These are phyloP conservation scores for Beta vulgaris DNA, from an alignment of 148 eudicot genomes.

Conservation along the genomic window DNA sequence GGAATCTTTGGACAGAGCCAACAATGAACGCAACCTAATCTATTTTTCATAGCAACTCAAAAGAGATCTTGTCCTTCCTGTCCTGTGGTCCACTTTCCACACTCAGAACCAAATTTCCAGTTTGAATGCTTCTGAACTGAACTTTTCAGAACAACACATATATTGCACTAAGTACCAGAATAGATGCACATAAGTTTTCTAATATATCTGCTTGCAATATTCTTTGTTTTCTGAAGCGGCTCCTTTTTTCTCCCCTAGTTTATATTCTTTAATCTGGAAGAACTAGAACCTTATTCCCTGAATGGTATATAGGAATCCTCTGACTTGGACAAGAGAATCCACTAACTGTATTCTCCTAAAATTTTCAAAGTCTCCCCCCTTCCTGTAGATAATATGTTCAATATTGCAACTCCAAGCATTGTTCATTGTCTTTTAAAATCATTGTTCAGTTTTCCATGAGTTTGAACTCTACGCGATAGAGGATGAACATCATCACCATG, in stretches of 20 bases:
- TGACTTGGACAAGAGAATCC: constrained; percentile 59
- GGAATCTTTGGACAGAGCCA: constrained; percentile 66
- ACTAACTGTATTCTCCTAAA: constrained; percentile 42
- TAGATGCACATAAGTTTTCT: constrained; percentile 46
- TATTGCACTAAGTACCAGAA: constrained; percentile 63
- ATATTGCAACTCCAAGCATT: constrained; percentile 20
- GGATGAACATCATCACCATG: constrained; percentile 18
- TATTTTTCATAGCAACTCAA: constrained; percentile 40
- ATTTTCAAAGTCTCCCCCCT: constrained; percentile 36
- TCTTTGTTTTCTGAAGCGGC: constrained; percentile 27
- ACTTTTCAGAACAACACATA: constrained; percentile 43
- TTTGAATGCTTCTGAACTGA: constrained; percentile 40
- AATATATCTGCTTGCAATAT: constrained; percentile 32
- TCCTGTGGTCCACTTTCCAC: constrained; percentile 34
- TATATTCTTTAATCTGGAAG: constrained; percentile 41
- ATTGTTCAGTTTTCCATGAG: constrained; percentile 20
- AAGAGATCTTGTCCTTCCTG: constrained; percentile 50
- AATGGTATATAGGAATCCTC: constrained; percentile 48
- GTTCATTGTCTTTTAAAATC: constrained; percentile 18
- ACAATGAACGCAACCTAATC: constrained; percentile 43
- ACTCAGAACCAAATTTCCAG: constrained; percentile 29
- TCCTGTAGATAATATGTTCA: constrained; percentile 17
- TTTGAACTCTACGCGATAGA: constrained; percentile 11
- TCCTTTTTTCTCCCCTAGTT: constrained; percentile 22
- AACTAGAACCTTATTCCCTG: constrained; percentile 72